Base-by-base conservation (phyloP, 345 rosid species). In the Rubroshorea leprosula region DNA sequence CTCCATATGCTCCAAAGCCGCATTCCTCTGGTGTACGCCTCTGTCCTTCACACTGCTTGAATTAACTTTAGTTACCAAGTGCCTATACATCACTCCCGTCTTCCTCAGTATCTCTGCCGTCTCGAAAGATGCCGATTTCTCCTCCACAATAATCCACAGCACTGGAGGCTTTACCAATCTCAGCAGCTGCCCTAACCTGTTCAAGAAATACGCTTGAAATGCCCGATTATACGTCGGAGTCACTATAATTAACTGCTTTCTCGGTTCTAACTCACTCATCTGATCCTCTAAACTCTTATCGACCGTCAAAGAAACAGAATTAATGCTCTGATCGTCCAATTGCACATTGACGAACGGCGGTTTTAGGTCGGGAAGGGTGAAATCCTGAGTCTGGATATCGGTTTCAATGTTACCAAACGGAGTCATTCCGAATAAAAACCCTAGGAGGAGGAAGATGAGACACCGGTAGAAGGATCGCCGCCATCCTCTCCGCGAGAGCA, bases 61-160 rank as follows among this genome's bases (percentile, higher is more conserved):
- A 65, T 89, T 84, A 77, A 60, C 67, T 22, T 43, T 67, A 49
- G 82, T 76, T 31, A 81, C 86, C 73, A 92, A 62, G 65, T 92
- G 96, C 62, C 98, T 80, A 64, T 86, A 89, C 91, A 92, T 78
- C n/a, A 86, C 90, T 53, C 96, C 93, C 0, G 86, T 81, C 69
- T 79, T 84, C 65, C 98, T 84, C 80, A 92, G 56, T 53, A 89
- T 56, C 61, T 81, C 96, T 0, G 93, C 89, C 0, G 96, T 89
- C 82, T 89, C 98, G 62, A 72, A 62, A 18, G 96, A 80, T 22
- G 85, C 90, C 7, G 62, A 58, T 31, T 76, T 78, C 51, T 73
- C 79, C 68, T 92, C 98, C 61, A 89, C 98, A 70, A 89, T 95
- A 29, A 92, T 79, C 98, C 98, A 92, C 62, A 92, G 68, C 47